Conservation (phyloP, 345 rosid species). For the Hibiscus mutabilis region DNA sequence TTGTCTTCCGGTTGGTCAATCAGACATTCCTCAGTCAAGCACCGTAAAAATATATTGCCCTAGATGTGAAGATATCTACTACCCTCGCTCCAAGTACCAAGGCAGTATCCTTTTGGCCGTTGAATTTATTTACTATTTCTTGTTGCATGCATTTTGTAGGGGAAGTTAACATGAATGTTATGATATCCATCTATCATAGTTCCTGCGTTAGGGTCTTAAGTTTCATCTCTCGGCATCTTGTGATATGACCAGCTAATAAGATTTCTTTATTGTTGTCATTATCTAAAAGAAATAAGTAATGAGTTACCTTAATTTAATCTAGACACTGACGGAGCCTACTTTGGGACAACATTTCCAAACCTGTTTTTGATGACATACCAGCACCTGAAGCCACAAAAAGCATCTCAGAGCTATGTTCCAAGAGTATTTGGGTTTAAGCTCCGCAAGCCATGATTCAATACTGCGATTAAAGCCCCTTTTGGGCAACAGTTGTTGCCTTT, state of each 20-base stretch:
- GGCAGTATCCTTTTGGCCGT: constrained; percentile 77
- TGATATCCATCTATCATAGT: neutral
- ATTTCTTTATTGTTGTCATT: too few relatives aligned
- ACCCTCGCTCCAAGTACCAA: constrained; percentile 90
- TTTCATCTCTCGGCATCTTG: neutral
- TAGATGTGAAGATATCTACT: constrained; percentile 80
- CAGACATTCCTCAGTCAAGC: constrained; percentile 82
- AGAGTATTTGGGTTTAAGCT: constrained; percentile 96
- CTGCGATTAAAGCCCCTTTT: constrained; percentile 11
- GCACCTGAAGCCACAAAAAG: constrained; percentile 85
- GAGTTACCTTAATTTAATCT: constrained; percentile 41
- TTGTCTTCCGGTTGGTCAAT: constrained; percentile 88
- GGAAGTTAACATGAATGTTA: neutral
- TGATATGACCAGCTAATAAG: too few relatives aligned
- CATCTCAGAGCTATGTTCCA: constrained; percentile 74
- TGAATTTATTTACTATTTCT: neutral
- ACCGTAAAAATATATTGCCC: constrained; percentile 89
- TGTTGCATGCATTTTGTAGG: neutral
- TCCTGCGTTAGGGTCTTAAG: neutral
- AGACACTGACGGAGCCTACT: constrained; percentile 98
- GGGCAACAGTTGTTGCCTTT: constrained; percentile 12
- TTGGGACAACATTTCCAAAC: constrained; percentile 94
- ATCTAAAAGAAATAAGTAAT: neutral
- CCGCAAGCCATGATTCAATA: constrained; percentile 67
- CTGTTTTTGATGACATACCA: constrained; percentile 86